Evolutionary conservation across 2,329 filamentous ascomycete genomes (phyloP).

Genomic region (Fusarium sp.): DNA sequence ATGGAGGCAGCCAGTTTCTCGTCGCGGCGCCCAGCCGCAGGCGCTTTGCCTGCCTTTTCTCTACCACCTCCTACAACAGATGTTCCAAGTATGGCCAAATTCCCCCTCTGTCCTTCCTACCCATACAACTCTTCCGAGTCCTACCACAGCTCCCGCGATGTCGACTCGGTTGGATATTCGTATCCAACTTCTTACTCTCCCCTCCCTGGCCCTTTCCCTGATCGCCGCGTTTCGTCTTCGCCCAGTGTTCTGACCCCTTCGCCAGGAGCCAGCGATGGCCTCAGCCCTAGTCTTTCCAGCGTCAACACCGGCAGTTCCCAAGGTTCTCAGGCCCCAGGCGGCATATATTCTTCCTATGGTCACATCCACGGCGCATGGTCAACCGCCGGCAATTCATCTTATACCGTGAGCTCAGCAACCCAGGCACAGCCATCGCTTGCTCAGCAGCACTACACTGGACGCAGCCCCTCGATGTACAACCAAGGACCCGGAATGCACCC

Average conservation of each 20-base stretch:
- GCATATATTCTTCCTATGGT: constrained; percentile 60
- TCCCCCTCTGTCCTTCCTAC: constrained; percentile 34
- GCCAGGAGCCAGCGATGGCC: constrained; percentile 65
- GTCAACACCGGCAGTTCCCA: constrained; percentile 68
- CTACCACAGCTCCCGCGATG: constrained; percentile 39
- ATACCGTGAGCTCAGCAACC: constrained; percentile 61
- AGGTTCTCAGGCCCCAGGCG: constrained; percentile 63
- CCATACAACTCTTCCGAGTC: constrained; percentile 36
- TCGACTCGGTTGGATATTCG: constrained; percentile 36
- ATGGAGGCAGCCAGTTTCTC: constrained; percentile 49
- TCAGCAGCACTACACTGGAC: constrained; percentile 44
- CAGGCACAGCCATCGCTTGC: constrained; percentile 44
- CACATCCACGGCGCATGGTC: constrained; percentile 68
- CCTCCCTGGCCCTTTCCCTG: constrained; percentile 42
- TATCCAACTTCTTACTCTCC: constrained; percentile 40
- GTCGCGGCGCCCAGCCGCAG: constrained; percentile 48
- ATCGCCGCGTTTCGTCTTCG: constrained; percentile 43
- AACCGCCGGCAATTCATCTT: constrained; percentile 58
- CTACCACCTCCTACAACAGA: constrained; percentile 50
- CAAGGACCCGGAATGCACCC: constrained; percentile 60
- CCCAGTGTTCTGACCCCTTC: constrained; percentile 50
- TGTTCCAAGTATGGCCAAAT: constrained; percentile 50
- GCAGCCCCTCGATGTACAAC: constrained; percentile 54
- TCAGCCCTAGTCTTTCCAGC: constrained; percentile 69
- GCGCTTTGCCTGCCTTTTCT: constrained; percentile 48